Percentiles rank a stretch among this genome's conserved stretches.
Evolutionary conservation across 2,329 filamentous ascomycete genomes (phyloP).

Genomic region (Chlorencoelia australis): DNA sequence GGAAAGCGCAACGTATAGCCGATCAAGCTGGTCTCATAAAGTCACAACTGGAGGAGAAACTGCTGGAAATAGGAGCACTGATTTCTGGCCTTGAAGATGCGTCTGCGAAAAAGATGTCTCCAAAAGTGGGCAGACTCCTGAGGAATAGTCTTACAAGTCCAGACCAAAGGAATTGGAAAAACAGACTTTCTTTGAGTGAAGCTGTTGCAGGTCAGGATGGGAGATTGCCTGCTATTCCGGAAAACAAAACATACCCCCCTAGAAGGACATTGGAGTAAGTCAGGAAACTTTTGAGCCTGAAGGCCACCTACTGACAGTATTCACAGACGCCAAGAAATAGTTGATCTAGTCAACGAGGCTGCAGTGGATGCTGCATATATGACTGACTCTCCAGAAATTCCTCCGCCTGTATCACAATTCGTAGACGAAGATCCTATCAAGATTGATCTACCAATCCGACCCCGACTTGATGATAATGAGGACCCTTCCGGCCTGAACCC

Average conservation of each 20-base stretch:
- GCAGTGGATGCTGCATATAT: slow-evolving; percentile 28
- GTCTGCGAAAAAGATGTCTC: slow-evolving; percentile 41
- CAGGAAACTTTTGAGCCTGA: neutral
- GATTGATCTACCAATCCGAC: slow-evolving; percentile 36
- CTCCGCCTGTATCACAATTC: slow-evolving; percentile 48
- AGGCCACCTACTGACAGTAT: slow-evolving; percentile 7
- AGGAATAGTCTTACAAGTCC: slow-evolving; percentile 33
- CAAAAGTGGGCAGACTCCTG: slow-evolving; percentile 28
- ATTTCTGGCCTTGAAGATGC: slow-evolving; percentile 56
- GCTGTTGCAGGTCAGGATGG: slow-evolving; percentile 23
- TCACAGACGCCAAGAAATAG: slow-evolving; percentile 24
- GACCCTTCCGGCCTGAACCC: slow-evolving; percentile 16
- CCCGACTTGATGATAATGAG: slow-evolving; percentile 10
- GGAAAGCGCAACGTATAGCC: slow-evolving; percentile 46
- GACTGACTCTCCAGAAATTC: slow-evolving; percentile 57
- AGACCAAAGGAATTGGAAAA: slow-evolving; percentile 44
- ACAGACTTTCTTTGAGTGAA: slow-evolving; percentile 28
- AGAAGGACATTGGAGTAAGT: slow-evolving; percentile 59
- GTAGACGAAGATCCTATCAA: slow-evolving; percentile 47
- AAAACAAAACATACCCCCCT: slow-evolving; percentile 57
- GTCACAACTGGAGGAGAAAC: slow-evolving; percentile 59
- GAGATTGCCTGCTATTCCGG: slow-evolving; percentile 56
- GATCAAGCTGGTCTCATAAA: slow-evolving; percentile 62
- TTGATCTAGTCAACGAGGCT: slow-evolving; percentile 16
- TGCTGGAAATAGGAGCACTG: slow-evolving; percentile 58